Conservation (phyloP, 2,329 filamentous ascomycete species). For the Paramyrothecium sp. region DNA sequence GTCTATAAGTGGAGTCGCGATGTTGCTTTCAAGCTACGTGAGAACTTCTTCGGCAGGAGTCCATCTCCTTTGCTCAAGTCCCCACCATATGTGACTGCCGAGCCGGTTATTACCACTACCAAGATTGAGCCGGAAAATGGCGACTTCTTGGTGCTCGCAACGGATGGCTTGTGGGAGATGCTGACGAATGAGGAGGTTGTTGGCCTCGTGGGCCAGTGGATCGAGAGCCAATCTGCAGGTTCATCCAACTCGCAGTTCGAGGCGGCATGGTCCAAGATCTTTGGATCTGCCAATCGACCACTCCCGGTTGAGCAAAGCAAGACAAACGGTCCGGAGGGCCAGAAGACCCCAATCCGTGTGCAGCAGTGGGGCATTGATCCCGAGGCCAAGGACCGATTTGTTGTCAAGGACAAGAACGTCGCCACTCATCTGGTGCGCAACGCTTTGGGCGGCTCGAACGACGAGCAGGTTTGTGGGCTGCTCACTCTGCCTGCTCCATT, state of each 20-base stretch:
- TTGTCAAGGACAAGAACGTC: conserved; percentile 92
- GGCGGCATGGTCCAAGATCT: conserved; percentile 64
- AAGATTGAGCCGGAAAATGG: conserved; percentile 85
- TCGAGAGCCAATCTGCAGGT: conserved; percentile 69
- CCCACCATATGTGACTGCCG: conserved; percentile 94
- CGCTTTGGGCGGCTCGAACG: conserved; percentile 87
- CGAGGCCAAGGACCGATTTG: conserved; percentile 75
- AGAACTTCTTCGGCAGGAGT: conserved; percentile 82
- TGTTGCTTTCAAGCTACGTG: conserved; percentile 77
- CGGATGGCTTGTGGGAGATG: conserved; percentile 98
- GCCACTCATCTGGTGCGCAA: conserved; percentile 95
- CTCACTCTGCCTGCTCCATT: conserved; percentile 90
- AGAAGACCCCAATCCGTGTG: conserved; percentile 83
- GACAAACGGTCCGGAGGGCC: conserved; percentile 57
- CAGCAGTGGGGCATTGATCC: conserved; percentile 85
- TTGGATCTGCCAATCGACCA: conserved; percentile 48
- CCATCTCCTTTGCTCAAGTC: conserved; percentile 79
- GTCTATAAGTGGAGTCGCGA: conserved; percentile 95
- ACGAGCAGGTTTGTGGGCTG: conserved; percentile 89
- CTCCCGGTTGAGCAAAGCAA: conserved; percentile 75
- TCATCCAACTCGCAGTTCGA: conserved; percentile 64
- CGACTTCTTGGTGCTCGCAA: conserved; percentile 95
- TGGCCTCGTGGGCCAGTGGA: conserved; percentile 93
- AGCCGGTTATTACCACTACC: conserved; percentile 91
- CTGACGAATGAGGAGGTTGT: conserved; percentile 97